Base-by-base conservation (phyloP, 2,329 filamentous ascomycete species). In the Ambrosiella beaveri region DNA sequence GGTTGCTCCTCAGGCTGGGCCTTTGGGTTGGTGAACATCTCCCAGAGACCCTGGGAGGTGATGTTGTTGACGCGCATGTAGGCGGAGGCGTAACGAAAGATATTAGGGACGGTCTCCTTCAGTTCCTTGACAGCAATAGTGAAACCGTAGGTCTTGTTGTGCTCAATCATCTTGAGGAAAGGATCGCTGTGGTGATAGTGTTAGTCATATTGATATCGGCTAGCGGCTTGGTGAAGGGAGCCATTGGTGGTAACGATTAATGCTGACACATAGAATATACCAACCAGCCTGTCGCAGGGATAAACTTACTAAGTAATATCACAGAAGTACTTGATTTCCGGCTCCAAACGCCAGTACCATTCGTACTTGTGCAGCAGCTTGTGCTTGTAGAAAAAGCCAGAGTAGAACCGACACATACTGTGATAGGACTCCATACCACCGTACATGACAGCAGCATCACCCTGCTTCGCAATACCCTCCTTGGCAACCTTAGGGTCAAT, bases 281-380 rank as follows among this genome's bases (percentile, higher is more conserved):
- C 13, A 8, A 8, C 40, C 19, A 17, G 2, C 9, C 1, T 47
- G 27, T 13, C 4, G 17, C 2, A 6, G 41, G 13, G 35, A 17
- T 4, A 41, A 39, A 64, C 66, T 49, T 81, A 91, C 87, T 98
- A 98, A 63, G 93, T 98, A 64, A 98, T 97, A 69, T 98, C 93
- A 71, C 93, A 98, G 74, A 98, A 98, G 74, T 97, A 98, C 74
- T 91, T 96, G 80, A 98, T 97, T 72, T 98, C 93, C 63, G 93
- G 93, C 77, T 98, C 93, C 65, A 98, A 76, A 63, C 93, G 88
- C 93, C 93, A 98, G 75, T 98, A 98, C 93, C 93, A 98, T 68
- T 97, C 89, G 72, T 97, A 98, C 71, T 97, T 97, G 68, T 86
- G 80, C 51, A 98, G 79, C 39, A 97, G 80, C 63, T 90, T 86